Conservation (phyloP, 2,329 filamentous ascomycete genomes). For the Fusarium pseudoanthophilum region DNA sequence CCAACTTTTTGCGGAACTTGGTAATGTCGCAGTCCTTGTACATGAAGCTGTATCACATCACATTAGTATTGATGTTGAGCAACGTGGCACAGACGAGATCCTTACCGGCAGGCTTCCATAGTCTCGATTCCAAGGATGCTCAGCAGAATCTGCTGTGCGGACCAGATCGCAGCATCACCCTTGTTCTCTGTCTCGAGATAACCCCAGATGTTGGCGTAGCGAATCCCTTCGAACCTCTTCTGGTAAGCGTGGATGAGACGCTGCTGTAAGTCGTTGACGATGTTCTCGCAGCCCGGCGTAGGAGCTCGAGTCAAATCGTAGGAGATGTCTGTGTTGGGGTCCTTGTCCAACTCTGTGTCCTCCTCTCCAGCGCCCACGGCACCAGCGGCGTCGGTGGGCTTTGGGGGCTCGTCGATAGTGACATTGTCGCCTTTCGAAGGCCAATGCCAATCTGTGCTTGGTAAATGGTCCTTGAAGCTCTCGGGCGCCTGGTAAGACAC, state of each 20-base stretch:
- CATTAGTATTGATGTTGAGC: constrained; percentile 17
- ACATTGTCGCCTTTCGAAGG: constrained; percentile 24
- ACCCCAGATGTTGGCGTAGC: constrained; percentile 45
- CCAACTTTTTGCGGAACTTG: constrained; percentile 36
- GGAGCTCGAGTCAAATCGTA: constrained; percentile 38
- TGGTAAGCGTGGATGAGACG: constrained; percentile 42
- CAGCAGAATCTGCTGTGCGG: constrained; percentile 43
- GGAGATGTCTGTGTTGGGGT: constrained; percentile 36
- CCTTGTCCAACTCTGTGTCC: constrained; percentile 24
- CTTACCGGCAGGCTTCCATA: constrained; percentile 44
- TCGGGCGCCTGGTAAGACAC: constrained; percentile 36
- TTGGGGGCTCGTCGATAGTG: constrained; percentile 13
- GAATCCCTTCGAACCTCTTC: constrained; percentile 40
- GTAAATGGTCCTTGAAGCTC: constrained; percentile 30
- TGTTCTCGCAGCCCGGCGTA: constrained; percentile 36
- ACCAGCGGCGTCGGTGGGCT: constrained; percentile 20
- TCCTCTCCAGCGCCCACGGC: constrained; percentile 30
- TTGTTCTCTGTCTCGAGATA: constrained; percentile 46
- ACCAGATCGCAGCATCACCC: constrained; percentile 45
- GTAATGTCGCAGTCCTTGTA: constrained; percentile 40
- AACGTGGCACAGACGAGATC: constrained; percentile 10
- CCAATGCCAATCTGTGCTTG: constrained; percentile 37
- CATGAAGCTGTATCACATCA: constrained; percentile 37
- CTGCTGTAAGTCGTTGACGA: constrained; percentile 44
- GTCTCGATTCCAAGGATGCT: constrained; percentile 44